Base-by-base conservation (phyloP, 2,329 filamentous ascomycete species). In the Bipolaris victoriae region DNA sequence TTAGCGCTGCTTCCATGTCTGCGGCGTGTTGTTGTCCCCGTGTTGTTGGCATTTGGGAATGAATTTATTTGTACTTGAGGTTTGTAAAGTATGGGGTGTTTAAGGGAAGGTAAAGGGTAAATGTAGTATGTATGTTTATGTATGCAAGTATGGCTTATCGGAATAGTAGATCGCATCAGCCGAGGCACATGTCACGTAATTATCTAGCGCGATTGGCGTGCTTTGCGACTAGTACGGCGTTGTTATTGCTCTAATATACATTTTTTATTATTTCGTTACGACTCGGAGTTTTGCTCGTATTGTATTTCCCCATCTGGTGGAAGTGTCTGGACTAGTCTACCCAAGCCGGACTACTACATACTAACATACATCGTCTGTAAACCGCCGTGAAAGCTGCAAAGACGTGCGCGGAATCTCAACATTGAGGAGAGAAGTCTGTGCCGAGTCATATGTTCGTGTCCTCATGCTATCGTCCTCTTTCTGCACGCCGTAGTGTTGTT, bases 1-100 rank as follows among this genome's bases (percentile, higher is more conserved):
- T 87, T 44, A 92, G 88, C 44, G 89, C 85, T 45, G 86, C 82
- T 73, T 92, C 88, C 80, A 90, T 90, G 7, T 70, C 65, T 58
- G 52, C 50, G 53, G 60, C 55, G 24, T 59, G 65, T 29, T 62
- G 63, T 51, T 72, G 69, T 4, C 58, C 58, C 55, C 70, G 57
- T 52, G 70, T 74, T 33, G 55, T 64, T 37, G 70, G 70, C 65
- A 72, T 71, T 13, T 48, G 36, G 48, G 41, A 36, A 16, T 16
- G 16, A 16, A 16, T 16, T 16, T 16, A 16, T 16, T 16, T 16
- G 16, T 16, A 16, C 16, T 16, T 16, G 16, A 16, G 16, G 16
- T 16, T 16, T 16, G 16, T 16, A 16, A 16, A 16, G 16, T 16
- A 16, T 16, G 16, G 16, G 16, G 16, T 16, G 16, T 10, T 7